These are phyloP conservation scores for Xylaria longipes DNA, from an alignment of 495 filamentous ascomycete genomes.

Conservation along the genomic window DNA sequence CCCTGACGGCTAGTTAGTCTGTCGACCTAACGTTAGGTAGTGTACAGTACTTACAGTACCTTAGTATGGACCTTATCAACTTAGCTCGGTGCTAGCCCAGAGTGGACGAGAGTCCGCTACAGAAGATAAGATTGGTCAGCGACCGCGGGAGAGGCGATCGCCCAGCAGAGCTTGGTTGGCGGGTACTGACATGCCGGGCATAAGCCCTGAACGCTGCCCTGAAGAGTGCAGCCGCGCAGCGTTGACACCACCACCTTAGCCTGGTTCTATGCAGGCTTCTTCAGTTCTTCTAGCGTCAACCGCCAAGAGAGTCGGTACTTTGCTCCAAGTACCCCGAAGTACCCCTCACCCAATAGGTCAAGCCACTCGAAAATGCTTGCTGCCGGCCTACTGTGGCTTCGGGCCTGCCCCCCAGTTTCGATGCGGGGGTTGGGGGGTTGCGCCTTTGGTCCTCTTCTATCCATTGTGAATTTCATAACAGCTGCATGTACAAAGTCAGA, in stretches of 20 bases:
- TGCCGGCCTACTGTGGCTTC: not conserved
- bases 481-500: not conserved
- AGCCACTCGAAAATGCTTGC: slow-evolving; percentile 3
- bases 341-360: slow-evolving; percentile 8
- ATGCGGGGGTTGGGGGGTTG: slow-evolving; percentile 3
- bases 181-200: slow-evolving; percentile 14
- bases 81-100: slow-evolving; percentile 17
- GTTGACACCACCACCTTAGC: slow-evolving; percentile 30
- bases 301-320: slow-evolving; percentile 29
- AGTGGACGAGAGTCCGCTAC: not conserved
- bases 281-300: slow-evolving; percentile 40
- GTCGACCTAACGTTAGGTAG: not conserved
- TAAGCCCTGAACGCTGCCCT: slow-evolving; percentile 13
- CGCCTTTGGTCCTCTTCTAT: not conserved
- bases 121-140: slow-evolving; percentile 14
- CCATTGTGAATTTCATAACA: not conserved
- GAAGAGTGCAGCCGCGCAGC: slow-evolving; percentile 22
- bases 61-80: slow-evolving; percentile 16
- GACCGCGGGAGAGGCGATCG: slow-evolving; percentile 23
- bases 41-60: no score
- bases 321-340: slow-evolving; percentile 15
- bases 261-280: slow-evolving; percentile 41
- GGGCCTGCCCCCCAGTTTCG: slow-evolving; percentile 1
- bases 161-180: slow-evolving; percentile 24
- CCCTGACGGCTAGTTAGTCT: not conserved